A percentile compares a stretch with the other conserved stretches of the same genome.
Conservation (phyloP, 306 rosid species). For the Lithocarpus polystachyus region DNA sequence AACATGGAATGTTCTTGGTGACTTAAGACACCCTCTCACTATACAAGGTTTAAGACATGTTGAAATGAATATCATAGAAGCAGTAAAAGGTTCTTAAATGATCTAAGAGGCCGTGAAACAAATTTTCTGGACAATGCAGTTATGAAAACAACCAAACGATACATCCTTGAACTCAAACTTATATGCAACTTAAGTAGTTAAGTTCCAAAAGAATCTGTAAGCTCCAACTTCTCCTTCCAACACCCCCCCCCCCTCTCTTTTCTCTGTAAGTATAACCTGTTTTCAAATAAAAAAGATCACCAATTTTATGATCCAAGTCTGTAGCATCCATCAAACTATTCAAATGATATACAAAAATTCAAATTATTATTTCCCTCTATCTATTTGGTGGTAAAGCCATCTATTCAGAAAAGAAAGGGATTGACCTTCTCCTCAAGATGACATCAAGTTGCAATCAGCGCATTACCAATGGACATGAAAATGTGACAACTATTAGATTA, state of each 20-base stretch:
- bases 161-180: not conserved
- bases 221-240: not conserved
- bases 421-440: not conserved
- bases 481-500: no score
- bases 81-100: not conserved
- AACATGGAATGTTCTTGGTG: not conserved
- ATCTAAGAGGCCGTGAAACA: not conserved
- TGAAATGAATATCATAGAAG: not conserved
- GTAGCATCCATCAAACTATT: not conserved
- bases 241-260: accelerated
- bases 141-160: not conserved
- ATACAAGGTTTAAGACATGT: not conserved
- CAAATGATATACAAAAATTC: constrained; percentile 1
- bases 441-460: not conserved
- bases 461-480: not conserved
- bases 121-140: not conserved
- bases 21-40: not conserved
- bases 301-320: not conserved
- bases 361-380: no score
- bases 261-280: not conserved
- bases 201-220: not conserved
- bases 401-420: not conserved
- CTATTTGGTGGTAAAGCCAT: not conserved
- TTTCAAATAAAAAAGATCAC: not conserved
- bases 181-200: not conserved